Evolutionary conservation across 345 rosid species (phyloP).

Genomic region (Populus ilicifolia): DNA sequence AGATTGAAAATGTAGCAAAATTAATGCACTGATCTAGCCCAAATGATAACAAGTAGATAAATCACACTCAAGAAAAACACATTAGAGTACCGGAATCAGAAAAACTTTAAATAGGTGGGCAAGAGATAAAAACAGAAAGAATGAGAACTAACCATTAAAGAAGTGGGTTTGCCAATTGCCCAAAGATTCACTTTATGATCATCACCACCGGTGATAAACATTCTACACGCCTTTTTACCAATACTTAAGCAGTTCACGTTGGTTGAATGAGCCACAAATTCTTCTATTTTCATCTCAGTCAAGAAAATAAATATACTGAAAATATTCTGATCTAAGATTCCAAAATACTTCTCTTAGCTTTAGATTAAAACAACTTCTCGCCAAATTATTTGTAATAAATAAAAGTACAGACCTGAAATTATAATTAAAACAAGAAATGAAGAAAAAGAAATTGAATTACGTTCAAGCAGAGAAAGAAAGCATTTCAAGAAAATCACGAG

Average conservation of each 20-base stretch:
- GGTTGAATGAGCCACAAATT: conserved; percentile 84
- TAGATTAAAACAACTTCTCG: background rate
- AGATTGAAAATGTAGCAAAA: too few relatives aligned
- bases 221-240: conserved; percentile 75
- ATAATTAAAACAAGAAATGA: background rate
- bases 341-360: background rate
- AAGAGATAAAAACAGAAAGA: background rate
- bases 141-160: conserved; percentile 61
- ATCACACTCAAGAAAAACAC: background rate
- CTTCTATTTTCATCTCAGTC: conserved; percentile 62
- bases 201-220: conserved; percentile 83
- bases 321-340: background rate
- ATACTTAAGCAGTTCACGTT: conserved; percentile 78
- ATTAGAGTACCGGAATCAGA: background rate
- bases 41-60: background rate
- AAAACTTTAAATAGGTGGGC: background rate
- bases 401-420: background rate
- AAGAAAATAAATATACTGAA: conserved; percentile 28
- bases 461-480: background rate
- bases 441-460: background rate
- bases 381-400: background rate
- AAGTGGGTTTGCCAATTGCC: conserved; percentile 83
- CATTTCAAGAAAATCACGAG: background rate
- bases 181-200: conserved; percentile 89
- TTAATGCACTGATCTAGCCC: too few relatives aligned